These are phyloP conservation scores for Diaporthe nobilis DNA, from an alignment of 2,329 filamentous ascomycete species.

Conservation along the genomic window DNA sequence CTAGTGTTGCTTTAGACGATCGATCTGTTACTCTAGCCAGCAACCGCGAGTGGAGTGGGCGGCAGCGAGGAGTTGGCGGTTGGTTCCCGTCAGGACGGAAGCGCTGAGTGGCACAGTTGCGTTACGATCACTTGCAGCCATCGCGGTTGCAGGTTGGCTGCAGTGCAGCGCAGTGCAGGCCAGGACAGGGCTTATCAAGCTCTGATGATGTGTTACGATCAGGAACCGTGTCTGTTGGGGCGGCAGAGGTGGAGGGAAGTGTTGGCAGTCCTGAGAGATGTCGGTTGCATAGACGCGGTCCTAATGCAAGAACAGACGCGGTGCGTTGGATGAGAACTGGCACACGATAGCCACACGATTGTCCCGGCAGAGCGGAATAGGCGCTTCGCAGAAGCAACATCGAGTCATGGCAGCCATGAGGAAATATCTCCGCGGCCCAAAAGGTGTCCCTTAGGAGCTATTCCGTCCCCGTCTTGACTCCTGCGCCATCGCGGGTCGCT, in stretches of 20 bases:
- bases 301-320: slow-evolving; percentile 29
- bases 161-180: neutral
- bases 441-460: neutral
- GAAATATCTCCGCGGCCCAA: slow-evolving; percentile 17
- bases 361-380: slow-evolving; percentile 27
- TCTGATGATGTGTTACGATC: neutral
- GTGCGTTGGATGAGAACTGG: neutral
- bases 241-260: neutral
- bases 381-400: slow-evolving; percentile 29
- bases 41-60: neutral
- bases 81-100: slow-evolving; percentile 34
- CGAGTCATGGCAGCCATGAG: slow-evolving; percentile 8
- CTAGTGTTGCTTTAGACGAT: slow-evolving; percentile 1
- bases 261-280: neutral
- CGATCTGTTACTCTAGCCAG: neutral
- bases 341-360: slow-evolving; percentile 27
- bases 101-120: slow-evolving; percentile 34
- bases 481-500: slow-evolving; percentile 28
- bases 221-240: slow-evolving; percentile 1
- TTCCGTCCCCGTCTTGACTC: neutral
- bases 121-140: slow-evolving; percentile 16
- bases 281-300: slow-evolving; percentile 16
- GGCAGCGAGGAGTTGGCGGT: slow-evolving; percentile 31
- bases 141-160: slow-evolving; percentile 25
- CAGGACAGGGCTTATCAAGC: slow-evolving; percentile 1